Percentiles rank a stretch among this genome's conserved stretches.
Evolutionary conservation across 2,329 filamentous ascomycete genomes (phyloP).

Genomic region (Trichoderma harzianum): DNA sequence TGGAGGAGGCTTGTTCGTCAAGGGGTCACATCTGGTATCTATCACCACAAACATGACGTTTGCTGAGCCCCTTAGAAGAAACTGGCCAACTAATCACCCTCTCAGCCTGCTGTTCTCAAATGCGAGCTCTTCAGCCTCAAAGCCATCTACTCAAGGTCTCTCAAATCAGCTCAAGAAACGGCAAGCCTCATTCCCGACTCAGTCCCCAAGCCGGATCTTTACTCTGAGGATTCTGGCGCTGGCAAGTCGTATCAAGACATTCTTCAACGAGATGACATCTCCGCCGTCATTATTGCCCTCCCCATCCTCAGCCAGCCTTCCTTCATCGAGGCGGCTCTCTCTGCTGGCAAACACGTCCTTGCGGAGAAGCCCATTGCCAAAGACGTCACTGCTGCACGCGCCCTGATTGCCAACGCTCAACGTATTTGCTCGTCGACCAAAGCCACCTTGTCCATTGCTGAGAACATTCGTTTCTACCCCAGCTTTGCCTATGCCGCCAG

Average conservation of each 20-base stretch:
- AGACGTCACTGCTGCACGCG: conserved; percentile 46
- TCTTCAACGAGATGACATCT: conserved; percentile 51
- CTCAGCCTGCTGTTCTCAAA: conserved; percentile 56
- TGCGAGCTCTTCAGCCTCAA: conserved; percentile 52
- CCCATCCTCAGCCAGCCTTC: conserved; percentile 60
- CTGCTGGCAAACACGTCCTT: conserved; percentile 67
- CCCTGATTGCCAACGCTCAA: conserved; percentile 38
- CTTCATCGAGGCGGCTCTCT: conserved; percentile 55
- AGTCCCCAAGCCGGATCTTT: conserved; percentile 43
- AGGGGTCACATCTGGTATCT: conserved; percentile 52
- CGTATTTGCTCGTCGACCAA: conserved; percentile 26
- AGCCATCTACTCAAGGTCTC: conserved; percentile 63
- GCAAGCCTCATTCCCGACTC: conserved; percentile 36
- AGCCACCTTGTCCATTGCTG: conserved; percentile 59
- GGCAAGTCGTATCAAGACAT: conserved; percentile 49
- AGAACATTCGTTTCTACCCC: conserved; percentile 67
- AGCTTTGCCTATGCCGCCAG: conserved; percentile 52
- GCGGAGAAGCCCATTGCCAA: conserved; percentile 67
- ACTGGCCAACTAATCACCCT: not conserved
- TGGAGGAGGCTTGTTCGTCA: conserved; percentile 61
- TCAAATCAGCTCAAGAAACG: conserved; percentile 51
- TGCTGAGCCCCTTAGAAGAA: not conserved
- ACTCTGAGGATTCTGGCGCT: conserved; percentile 52
- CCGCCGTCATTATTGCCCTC: conserved; percentile 56
- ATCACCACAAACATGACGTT: not conserved